Percentiles rank a stretch among this genome's conserved stretches.
These are phyloP conservation scores for Globisporangium megalacanthum DNA, from an alignment of 352 stramenopile genomes.

Conservation along the genomic window DNA sequence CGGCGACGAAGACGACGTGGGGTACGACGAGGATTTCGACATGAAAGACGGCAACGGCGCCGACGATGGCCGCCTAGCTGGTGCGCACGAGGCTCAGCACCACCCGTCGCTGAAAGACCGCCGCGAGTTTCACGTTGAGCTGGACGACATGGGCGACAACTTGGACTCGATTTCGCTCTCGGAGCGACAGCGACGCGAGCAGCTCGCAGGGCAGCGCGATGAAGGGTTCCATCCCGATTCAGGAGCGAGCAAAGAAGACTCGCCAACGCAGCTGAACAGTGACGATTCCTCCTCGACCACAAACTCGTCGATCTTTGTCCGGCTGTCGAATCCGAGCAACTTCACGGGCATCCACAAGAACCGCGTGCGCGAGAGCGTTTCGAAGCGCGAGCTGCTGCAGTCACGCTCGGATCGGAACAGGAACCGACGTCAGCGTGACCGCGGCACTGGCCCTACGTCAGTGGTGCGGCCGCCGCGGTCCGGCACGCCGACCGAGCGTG, in stretches of 20 bases:
- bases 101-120: slow-evolving; percentile 16
- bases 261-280: slow-evolving; percentile 42
- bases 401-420: slow-evolving; percentile 68
- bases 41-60: slow-evolving; percentile 52
- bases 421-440: slow-evolving; percentile 62
- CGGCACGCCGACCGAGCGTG: slow-evolving; percentile 49
- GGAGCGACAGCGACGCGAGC: slow-evolving; percentile 28
- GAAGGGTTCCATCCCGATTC: slow-evolving; percentile 13
- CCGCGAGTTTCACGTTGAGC: slow-evolving; percentile 52
- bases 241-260: slow-evolving; percentile 24
- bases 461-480: slow-evolving; percentile 45
- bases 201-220: slow-evolving; percentile 21
- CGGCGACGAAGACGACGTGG: slow-evolving; percentile 27
- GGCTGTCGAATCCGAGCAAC: slow-evolving; percentile 83
- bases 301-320: slow-evolving; percentile 61
- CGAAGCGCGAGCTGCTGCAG: slow-evolving; percentile 78
- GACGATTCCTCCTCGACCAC: slow-evolving; percentile 52
- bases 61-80: slow-evolving; percentile 8
- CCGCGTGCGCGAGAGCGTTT: slow-evolving; percentile 67
- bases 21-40: slow-evolving; percentile 37
- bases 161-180: slow-evolving; percentile 32
- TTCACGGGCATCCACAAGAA: slow-evolving; percentile 89
- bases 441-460: slow-evolving; percentile 16
- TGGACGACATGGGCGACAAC: slow-evolving; percentile 40
- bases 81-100: slow-evolving; percentile 7